Conservation (phyloP, 306 rosid species). For the Cucumis melo region DNA sequence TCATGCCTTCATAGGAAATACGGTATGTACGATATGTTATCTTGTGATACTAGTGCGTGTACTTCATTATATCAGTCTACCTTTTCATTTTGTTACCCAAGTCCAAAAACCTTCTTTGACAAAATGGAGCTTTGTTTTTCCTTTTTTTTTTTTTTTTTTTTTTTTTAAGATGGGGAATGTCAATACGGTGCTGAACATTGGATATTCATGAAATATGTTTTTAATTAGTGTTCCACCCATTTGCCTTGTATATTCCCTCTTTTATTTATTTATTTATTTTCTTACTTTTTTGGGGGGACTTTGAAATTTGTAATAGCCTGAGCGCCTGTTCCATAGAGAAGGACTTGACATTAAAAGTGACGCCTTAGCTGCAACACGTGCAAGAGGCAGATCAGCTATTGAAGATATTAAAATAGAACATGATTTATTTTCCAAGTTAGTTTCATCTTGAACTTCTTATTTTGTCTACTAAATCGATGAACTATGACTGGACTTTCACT, state of each 20-base stretch:
- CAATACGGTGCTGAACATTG: not conserved
- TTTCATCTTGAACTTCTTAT: not conserved
- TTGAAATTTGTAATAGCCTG: conserved; percentile 73
- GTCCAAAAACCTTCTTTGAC: not conserved
- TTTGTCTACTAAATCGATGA: not conserved
- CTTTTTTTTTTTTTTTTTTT: too few species aligned
- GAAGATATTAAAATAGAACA: conserved; percentile 68
- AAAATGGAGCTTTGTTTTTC: not conserved
- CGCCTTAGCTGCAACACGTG: conserved; percentile 97
- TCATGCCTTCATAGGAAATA: conserved; percentile 81
- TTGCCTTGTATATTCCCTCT: not conserved
- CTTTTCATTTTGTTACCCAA: not conserved
- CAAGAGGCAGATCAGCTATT: conserved; percentile 53
- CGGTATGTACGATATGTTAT: conserved; percentile 36
- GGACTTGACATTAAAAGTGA: conserved; percentile 62
- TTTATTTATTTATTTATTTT: not conserved
- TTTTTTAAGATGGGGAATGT: not conserved
- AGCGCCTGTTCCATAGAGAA: conserved; percentile 95
- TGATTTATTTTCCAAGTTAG: conserved; percentile 82
- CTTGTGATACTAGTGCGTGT: not conserved
- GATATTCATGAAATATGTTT: not conserved
- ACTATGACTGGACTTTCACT: not conserved
- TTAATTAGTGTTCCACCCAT: not conserved
- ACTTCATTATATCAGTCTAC: not conserved
- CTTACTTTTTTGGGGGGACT: conserved; percentile 20